Base-by-base conservation (phyloP, 768 basidiomycete species). In the Polyporus arcularius region DNA sequence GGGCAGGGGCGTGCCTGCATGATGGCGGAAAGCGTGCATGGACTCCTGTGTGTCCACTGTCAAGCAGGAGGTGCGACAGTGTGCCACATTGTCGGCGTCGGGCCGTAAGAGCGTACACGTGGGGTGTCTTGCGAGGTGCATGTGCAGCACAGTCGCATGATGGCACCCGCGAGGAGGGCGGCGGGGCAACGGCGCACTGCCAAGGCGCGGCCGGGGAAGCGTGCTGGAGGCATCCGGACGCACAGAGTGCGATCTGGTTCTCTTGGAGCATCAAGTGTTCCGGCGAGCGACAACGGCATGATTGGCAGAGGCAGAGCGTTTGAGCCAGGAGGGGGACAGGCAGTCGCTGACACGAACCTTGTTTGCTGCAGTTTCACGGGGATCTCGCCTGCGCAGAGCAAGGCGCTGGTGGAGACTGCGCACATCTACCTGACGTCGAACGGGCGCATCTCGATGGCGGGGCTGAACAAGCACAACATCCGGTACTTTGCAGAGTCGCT, bases 371-470 rank as follows among this genome's bases (percentile, higher is more conserved):
- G 92, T 74, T 96, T 90, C 77, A 96, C 94, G 32, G 95, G 94
- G 21, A 79, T 97, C 72, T 85, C 75, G 56, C 72, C 79, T 1
- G 77, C 72, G 18, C 90, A 95, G 72, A 85, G 86, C 73, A 79
- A 85, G 72, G 82, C 78, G 52, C 71, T 97, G 73, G 79, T 84
- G 15, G 85, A 89, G 57, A 82, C 84, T 68, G 86, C 80, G 30
- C 94, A 96, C 69, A 78, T 97, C 52, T 97, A 96, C 73, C 76
- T 96, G 81, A 94, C 94, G 3, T 74, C 66, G 53, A 95, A 94
- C 70, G 94, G 95, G 49, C 82, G 95, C 52, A 96, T 98, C 68
- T 94, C 92, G 57, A 96, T 98, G 94, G 92, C 94, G 4, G 95
- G 92, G 15, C 74, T 96, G 77, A 96, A 94, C 80, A 83, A 77